A percentile compares a stretch with the other conserved stretches of the same genome.
Conservation (phyloP, 495 filamentous ascomycete genomes). For the Penicillium crystallinum region DNA sequence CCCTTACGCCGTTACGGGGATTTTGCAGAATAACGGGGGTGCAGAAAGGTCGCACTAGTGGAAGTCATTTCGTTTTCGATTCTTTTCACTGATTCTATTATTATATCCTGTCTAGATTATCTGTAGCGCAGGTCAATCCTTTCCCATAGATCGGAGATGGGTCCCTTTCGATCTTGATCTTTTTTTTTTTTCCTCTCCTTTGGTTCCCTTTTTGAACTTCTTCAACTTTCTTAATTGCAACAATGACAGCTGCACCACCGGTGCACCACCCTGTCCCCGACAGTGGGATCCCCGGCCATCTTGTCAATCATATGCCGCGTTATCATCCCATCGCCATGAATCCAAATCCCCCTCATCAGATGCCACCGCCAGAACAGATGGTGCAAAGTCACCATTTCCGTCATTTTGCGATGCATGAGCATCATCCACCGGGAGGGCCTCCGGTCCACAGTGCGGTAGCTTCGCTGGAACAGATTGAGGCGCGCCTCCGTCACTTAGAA, state of each 20-base stretch:
- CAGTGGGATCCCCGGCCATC: constrained; percentile 32
- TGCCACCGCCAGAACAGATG: constrained; percentile 34
- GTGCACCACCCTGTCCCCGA: constrained; percentile 35
- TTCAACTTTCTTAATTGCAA: constrained; percentile 7
- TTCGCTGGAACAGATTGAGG: constrained; percentile 42
- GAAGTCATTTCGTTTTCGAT: constrained; percentile 22
- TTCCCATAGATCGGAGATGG: constrained; percentile 30
- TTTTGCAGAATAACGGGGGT: constrained; percentile 29
- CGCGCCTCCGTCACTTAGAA: constrained; percentile 42
- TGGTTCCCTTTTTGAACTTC: constrained; percentile 10
- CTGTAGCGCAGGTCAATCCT: constrained; percentile 23
- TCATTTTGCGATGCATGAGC: constrained; percentile 37
- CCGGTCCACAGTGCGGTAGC: constrained; percentile 22
- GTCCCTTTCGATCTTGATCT: constrained; percentile 20
- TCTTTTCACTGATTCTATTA: not conserved
- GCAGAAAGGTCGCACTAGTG: constrained; percentile 30
- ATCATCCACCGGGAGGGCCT: constrained; percentile 25
- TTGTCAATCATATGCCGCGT: constrained; percentile 34
- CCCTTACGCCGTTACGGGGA: constrained; percentile 27
- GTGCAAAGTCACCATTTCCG: constrained; percentile 38
- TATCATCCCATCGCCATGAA: constrained; percentile 49
- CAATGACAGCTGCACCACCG: constrained; percentile 41
- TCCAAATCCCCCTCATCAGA: constrained; percentile 34
- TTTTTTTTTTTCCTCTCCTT: constrained; percentile 7
- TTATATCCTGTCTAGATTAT: not conserved